phyloP scores from a whole-genome alignment of 495 filamentous ascomycete species.

The Chaetomidium leptoderma region DNA sequence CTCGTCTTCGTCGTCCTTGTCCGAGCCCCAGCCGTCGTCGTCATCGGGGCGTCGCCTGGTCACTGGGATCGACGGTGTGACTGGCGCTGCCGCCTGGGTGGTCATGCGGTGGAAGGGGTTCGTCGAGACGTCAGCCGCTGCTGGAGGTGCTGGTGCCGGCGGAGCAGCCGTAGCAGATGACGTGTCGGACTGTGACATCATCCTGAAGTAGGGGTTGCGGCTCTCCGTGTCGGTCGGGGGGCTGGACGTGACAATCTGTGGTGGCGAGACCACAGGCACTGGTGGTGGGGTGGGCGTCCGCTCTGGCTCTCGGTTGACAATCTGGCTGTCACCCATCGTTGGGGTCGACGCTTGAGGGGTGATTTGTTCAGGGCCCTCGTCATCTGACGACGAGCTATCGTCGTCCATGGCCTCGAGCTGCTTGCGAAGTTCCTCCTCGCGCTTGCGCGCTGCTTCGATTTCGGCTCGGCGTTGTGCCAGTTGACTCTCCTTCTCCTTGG shows the following conservation, averaged over 20 bases:
- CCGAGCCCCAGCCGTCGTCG: constrained; percentile 89
- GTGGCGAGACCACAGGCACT: constrained; percentile 37
- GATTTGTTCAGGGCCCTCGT: constrained; percentile 75
- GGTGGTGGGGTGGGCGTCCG: constrained; percentile 43
- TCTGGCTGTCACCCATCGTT: constrained; percentile 52
- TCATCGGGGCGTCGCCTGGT: constrained; percentile 49
- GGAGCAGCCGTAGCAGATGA: constrained; percentile 38
- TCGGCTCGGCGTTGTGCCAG: constrained; percentile 84
- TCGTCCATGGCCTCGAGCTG: constrained; percentile 81
- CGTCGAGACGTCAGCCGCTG: constrained; percentile 58
- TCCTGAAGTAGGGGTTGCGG: constrained; percentile 50
- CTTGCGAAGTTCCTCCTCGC: constrained; percentile 79
- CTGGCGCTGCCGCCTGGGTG: constrained; percentile 52
- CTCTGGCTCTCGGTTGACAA: constrained; percentile 51
- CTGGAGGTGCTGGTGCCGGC: constrained; percentile 39
- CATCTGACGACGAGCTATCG: constrained; percentile 78
- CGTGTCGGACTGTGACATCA: constrained; percentile 47
- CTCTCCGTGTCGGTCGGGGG: constrained; percentile 47
- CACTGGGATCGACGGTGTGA: constrained; percentile 31
- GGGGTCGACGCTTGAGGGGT: constrained; percentile 82
- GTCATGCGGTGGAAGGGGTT: constrained; percentile 96
- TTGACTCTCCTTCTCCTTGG: constrained; percentile 83
- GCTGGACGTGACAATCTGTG: constrained; percentile 46
- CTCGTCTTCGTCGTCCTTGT: constrained; percentile 70
- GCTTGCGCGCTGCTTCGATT: constrained; percentile 82